These are phyloP conservation scores for Selaginella moellendorffii DNA, from an alignment of 75 land plant species.

Conservation along the genomic window DNA sequence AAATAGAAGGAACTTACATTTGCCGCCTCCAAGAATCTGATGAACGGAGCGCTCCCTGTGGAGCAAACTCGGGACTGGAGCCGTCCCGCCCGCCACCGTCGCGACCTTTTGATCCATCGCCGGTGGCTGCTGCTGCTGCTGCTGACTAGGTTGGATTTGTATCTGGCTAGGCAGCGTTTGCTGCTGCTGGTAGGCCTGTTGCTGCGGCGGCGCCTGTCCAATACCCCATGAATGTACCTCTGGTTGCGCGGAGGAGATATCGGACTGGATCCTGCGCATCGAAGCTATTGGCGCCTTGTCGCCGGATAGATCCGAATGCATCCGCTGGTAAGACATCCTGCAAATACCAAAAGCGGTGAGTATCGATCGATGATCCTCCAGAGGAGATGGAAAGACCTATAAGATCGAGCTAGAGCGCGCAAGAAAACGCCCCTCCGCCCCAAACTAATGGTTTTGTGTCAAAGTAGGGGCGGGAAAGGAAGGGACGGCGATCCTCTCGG, in stretches of 20 bases:
- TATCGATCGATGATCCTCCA: background rate
- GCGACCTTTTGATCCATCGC: no score
- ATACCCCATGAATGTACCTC: no score
- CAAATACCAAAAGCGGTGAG: background rate
- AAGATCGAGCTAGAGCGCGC: no score
- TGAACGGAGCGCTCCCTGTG: no score
- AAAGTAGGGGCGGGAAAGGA: background rate
- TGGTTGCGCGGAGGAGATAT: no score
- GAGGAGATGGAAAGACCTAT: background rate
- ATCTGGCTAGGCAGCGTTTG: background rate
- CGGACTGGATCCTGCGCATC: background rate
- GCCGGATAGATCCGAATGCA: background rate
- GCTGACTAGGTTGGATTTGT: no score
- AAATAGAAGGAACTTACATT: background rate
- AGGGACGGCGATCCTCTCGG: background rate
- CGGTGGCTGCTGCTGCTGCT: background rate
- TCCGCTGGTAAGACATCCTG: background rate
- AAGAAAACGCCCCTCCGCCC: no score
- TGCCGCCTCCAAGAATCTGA: background rate
- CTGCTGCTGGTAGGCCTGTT: background rate
- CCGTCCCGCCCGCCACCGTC: no score
- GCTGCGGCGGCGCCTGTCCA: background rate
- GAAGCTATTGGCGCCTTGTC: background rate
- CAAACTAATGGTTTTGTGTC: background rate
- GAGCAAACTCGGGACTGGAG: no score